Evolutionary conservation across 208 protist species (phyloP).

Genomic region (Leishmania braziliensis): DNA sequence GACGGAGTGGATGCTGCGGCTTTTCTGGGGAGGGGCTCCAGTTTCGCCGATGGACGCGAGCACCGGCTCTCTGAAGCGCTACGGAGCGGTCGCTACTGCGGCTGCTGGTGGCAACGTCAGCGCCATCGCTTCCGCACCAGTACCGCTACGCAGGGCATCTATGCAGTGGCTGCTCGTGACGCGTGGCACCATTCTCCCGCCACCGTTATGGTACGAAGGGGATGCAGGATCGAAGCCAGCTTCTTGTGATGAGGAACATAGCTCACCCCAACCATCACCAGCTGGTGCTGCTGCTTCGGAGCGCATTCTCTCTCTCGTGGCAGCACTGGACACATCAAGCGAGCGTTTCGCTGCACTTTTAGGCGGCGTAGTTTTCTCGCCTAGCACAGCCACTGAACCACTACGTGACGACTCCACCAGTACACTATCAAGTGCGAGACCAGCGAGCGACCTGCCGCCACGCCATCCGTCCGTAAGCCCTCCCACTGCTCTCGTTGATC

Average conservation of each 20-base stretch:
- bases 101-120: not conserved
- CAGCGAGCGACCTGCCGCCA: not conserved
- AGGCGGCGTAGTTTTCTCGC: not conserved
- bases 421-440: not conserved
- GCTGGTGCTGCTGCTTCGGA: constrained; percentile 9
- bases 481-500: not conserved
- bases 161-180: constrained; percentile 16
- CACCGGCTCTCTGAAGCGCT: not conserved
- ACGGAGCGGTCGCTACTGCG: not conserved
- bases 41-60: not conserved
- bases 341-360: not conserved
- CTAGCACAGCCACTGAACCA: not conserved
- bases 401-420: not conserved
- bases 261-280: not conserved
- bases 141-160: constrained; percentile 8
- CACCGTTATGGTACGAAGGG: not conserved
- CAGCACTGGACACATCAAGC: not conserved
- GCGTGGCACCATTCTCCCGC: constrained; percentile 6
- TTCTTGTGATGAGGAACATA: no score
- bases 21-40: constrained; percentile 5
- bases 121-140: not conserved
- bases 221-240: not conserved
- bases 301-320: constrained; percentile 2
- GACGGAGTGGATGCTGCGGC: constrained; percentile 15
- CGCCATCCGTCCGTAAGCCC: not conserved